A percentile compares a stretch with the other conserved stretches of the same genome.
These are phyloP conservation scores for Chalara sp. DNA, from an alignment of 2,329 filamentous ascomycete species.

Conservation along the genomic window DNA sequence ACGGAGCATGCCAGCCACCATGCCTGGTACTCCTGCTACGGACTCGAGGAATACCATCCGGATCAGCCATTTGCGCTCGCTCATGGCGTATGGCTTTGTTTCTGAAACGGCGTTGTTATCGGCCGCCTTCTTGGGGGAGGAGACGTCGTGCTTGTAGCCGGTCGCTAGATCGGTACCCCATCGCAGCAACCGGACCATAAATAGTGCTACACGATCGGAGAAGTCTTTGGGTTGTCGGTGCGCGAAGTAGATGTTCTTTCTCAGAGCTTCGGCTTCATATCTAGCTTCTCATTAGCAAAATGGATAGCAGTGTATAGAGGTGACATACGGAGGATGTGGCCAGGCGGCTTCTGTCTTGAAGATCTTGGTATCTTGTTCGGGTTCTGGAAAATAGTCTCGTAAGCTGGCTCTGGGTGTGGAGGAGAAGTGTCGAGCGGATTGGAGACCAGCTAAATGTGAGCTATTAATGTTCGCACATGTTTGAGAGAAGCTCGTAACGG, in stretches of 20 bases:
- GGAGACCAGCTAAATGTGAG: slow-evolving; percentile 8
- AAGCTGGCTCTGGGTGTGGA: slow-evolving; percentile 20
- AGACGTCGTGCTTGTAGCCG: slow-evolving; percentile 67
- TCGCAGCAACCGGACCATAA: slow-evolving; percentile 67
- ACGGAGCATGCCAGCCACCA: slow-evolving; percentile 92
- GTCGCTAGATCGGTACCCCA: slow-evolving; percentile 79
- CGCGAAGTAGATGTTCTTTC: slow-evolving; percentile 58
- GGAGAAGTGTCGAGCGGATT: slow-evolving; percentile 19
- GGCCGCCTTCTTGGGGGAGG: slow-evolving; percentile 32
- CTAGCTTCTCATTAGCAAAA: slow-evolving; percentile 28
- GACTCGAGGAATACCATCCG: slow-evolving; percentile 91
- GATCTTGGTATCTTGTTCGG: slow-evolving; percentile 35
- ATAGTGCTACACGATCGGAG: slow-evolving; percentile 74
- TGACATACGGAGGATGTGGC: slow-evolving; percentile 35
- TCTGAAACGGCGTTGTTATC: slow-evolving; percentile 32
- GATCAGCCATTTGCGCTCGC: slow-evolving; percentile 81
- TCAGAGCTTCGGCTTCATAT: slow-evolving; percentile 77
- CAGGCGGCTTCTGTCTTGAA: slow-evolving; percentile 58
- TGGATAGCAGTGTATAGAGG: neutral
- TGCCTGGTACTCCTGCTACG: slow-evolving; percentile 90
- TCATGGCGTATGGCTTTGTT: slow-evolving; percentile 61
- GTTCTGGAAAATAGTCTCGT: slow-evolving; percentile 25
- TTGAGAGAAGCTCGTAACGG: slow-evolving; percentile 18
- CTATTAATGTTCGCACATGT: slow-evolving; percentile 10
- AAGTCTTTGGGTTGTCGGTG: slow-evolving; percentile 68